Percentiles rank a stretch among this genome's conserved stretches.
phyloP scores from a whole-genome alignment of 2,329 filamentous ascomycete genomes.

The Hymenoscyphus occultus region DNA sequence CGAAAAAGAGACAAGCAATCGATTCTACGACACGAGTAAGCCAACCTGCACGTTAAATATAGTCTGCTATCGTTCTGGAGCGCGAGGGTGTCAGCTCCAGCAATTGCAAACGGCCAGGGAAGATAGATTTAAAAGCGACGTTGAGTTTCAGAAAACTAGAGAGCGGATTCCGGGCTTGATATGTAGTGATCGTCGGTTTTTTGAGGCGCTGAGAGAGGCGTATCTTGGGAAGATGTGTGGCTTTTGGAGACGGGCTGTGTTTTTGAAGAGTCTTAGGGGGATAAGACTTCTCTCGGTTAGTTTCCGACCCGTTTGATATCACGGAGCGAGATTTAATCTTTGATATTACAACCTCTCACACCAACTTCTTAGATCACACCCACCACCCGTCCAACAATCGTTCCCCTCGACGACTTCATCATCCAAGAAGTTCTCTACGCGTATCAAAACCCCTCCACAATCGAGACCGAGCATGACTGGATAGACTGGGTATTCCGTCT shows the following conservation, averaged over 20 bases:
- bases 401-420: neutral
- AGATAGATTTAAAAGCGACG: no score
- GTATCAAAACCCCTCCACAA: neutral
- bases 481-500: slow-evolving; percentile 6
- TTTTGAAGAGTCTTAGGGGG: neutral
- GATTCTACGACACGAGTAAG: no score
- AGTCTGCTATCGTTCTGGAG: no score
- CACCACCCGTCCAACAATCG: neutral
- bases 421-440: slow-evolving; percentile 4
- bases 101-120: no score
- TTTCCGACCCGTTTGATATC: neutral
- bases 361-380: neutral
- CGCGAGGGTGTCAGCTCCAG: no score
- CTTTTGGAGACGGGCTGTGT: neutral
- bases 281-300: neutral
- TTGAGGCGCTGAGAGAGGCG: neutral
- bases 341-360: no score
- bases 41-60: no score
- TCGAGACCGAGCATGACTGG: neutral
- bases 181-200: neutral
- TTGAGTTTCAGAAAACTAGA: no score
- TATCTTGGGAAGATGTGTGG: neutral
- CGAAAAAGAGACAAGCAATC: no score
- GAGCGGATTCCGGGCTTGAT: neutral
- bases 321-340: no score